phyloP scores from a whole-genome alignment of 2,329 filamentous ascomycete genomes.

The Pezicula neosporulosa region DNA sequence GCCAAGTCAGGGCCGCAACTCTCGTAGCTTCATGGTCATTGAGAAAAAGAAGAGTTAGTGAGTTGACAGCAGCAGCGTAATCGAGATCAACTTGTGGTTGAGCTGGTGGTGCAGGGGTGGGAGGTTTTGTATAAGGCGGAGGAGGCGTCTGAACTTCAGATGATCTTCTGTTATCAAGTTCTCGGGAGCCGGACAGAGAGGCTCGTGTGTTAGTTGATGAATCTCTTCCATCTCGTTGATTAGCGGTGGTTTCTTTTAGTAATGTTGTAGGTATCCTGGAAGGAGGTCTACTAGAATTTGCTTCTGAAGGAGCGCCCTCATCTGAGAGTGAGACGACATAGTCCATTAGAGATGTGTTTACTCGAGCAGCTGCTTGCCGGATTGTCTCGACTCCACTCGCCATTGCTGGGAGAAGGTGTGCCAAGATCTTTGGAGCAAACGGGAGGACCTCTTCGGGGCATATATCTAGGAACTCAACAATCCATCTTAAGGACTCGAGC shows the following conservation, averaged over 20 bases:
- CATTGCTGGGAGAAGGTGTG: constrained; percentile 89
- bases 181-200: constrained; percentile 39
- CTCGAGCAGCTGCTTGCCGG: constrained; percentile 79
- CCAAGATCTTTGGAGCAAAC: constrained; percentile 88
- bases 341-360: constrained; percentile 88
- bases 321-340: constrained; percentile 91
- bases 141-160: constrained; percentile 48
- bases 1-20: constrained; percentile 89
- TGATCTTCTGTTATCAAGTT: constrained; percentile 50
- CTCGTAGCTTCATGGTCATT: constrained; percentile 96
- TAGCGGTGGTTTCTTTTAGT: constrained; percentile 29
- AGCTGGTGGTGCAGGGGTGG: constrained; percentile 33
- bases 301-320: constrained; percentile 42
- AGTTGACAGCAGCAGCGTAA: constrained; percentile 91
- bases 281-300: constrained; percentile 30
- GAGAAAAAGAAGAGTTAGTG: constrained; percentile 86
- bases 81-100: constrained; percentile 72
- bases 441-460: constrained; percentile 94
- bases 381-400: constrained; percentile 89
- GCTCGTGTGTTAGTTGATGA: constrained; percentile 26
- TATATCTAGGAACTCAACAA: constrained; percentile 94
- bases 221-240: constrained; percentile 23
- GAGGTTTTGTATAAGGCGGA: constrained; percentile 24
- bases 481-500: constrained; percentile 88
- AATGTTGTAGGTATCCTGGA: constrained; percentile 39